A percentile compares a stretch with the other conserved stretches of the same genome.
Evolutionary conservation across 2,329 filamentous ascomycete genomes (phyloP).

Genomic region (Penicillium brevicompactum): DNA sequence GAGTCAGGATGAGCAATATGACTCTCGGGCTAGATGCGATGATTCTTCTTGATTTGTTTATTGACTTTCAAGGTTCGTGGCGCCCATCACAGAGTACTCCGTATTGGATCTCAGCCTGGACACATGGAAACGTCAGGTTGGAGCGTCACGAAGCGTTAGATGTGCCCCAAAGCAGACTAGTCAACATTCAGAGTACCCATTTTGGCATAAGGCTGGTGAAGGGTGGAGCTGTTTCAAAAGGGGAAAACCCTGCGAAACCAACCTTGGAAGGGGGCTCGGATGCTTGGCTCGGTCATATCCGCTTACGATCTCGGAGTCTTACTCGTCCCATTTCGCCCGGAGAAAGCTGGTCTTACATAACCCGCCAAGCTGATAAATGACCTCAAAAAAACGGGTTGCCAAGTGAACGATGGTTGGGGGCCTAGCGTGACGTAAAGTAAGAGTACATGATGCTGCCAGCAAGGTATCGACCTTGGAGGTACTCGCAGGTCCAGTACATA

Average conservation of each 20-base stretch:
- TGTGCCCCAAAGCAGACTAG: neutral
- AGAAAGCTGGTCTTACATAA: too few species aligned
- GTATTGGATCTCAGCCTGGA: too few species aligned
- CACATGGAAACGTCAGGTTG: too few species aligned
- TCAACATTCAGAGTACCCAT: neutral
- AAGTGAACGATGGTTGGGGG: neutral
- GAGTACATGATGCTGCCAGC: constrained; percentile 2
- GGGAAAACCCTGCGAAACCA: constrained; percentile 4
- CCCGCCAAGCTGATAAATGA: neutral
- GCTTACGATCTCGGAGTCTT: neutral
- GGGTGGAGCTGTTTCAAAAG: constrained; percentile 1
- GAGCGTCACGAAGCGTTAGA: neutral
- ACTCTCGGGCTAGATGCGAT: neutral
- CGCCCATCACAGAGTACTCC: too few species aligned
- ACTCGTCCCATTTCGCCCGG: neutral
- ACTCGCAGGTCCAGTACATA: neutral
- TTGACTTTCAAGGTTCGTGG: neutral
- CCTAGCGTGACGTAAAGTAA: neutral
- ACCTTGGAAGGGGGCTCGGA: neutral
- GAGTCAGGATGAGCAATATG: neutral
- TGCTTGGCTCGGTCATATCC: constrained; percentile 6
- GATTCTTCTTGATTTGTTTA: neutral
- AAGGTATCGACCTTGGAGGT: constrained; percentile 2
- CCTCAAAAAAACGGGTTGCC: neutral
- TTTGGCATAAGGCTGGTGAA: constrained; percentile 3